Percentiles rank a stretch among this genome's conserved stretches.
Evolutionary conservation across 2,329 filamentous ascomycete genomes (phyloP).

Genomic region (Polychaeton citri): DNA sequence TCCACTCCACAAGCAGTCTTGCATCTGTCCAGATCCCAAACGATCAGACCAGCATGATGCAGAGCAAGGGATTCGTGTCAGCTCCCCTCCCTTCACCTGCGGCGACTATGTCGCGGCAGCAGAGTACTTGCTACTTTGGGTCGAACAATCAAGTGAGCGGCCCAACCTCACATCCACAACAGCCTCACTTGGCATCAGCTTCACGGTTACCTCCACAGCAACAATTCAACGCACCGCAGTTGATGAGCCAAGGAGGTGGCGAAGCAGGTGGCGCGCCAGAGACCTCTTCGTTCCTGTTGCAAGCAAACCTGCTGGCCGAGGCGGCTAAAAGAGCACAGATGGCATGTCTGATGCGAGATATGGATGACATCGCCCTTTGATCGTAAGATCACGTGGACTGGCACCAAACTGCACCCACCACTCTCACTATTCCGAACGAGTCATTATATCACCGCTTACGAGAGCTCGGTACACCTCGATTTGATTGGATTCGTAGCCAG

Average conservation of each 20-base stretch:
- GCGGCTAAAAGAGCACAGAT: constrained; percentile 88
- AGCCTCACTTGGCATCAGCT: background rate
- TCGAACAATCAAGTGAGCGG: background rate
- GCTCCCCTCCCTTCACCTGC: background rate
- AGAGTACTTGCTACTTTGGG: background rate
- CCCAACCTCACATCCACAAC: background rate
- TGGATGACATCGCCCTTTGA: constrained; percentile 42
- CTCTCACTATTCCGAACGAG: no score
- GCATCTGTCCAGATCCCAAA: no score
- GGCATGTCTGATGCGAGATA: constrained; percentile 73
- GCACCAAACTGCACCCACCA: no score
- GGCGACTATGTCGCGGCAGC: background rate
- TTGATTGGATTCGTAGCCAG: no score
- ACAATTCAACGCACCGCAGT: constrained; percentile 10
- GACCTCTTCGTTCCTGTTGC: constrained; percentile 55
- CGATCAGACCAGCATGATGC: background rate
- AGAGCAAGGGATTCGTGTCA: background rate
- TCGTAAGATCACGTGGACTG: no score
- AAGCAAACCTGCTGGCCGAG: constrained; percentile 79
- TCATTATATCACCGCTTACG: no score
- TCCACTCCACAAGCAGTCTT: no score
- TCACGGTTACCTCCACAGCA: constrained; percentile 16
- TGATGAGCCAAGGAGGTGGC: constrained; percentile 17
- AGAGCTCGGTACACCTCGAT: no score
- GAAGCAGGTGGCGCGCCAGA: constrained; percentile 21